Evolutionary conservation across 768 basidiomycete species (phyloP), one percentile per base, ranked within the genome.

Genomic region (Asterophora lycoperdoides): DNA sequence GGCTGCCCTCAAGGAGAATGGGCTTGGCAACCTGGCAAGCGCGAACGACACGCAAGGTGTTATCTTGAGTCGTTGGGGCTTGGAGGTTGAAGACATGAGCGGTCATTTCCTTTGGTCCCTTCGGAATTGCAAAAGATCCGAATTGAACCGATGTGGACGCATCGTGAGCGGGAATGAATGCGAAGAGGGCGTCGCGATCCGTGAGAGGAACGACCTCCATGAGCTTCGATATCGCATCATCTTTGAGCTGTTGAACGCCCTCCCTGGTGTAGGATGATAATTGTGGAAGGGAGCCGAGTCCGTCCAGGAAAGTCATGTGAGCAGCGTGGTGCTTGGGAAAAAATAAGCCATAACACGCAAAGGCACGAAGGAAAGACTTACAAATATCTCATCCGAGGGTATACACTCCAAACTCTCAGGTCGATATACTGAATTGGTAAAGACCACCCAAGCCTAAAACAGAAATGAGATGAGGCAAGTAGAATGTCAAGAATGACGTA

Each of bases 1-100:
- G 96, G 66, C 93, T 97, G 1, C 96, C 96, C 63, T 99, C 96
- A 8, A 99, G 76, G 10, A 99, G 76, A 50, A 99, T 90, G 0
- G 96, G 93, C 64, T 97, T 98, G 2, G 69, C 59, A 3, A 97
- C 72, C 64, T 98, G 96, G 52, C 86, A 89, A 3, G 93, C 96
- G 47, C 96, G 79, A 28, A 91, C 70, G 10, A 98, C 81, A 17
- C 95, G 86, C 76, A 89, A 79, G 15, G 88, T 86, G 64, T 99
- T 99, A 51, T 84, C 78, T 35, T 75, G 77, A 11, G 94, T 90
- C 1, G 96, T 98, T 0, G 95, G 93, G 0, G 93, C 93, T 44
- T 83, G 74, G 36, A 97, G 77, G 59, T 86, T 89, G 76, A 96
- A 98, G 3, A 62, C 52, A 36, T 76, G 68, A 1, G 63, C 60